Evolutionary conservation across 1,139 yeast genomes (phyloP), one percentile per base, ranked within the genome.

Genomic region (Saccharomycopsis hybrid): DNA sequence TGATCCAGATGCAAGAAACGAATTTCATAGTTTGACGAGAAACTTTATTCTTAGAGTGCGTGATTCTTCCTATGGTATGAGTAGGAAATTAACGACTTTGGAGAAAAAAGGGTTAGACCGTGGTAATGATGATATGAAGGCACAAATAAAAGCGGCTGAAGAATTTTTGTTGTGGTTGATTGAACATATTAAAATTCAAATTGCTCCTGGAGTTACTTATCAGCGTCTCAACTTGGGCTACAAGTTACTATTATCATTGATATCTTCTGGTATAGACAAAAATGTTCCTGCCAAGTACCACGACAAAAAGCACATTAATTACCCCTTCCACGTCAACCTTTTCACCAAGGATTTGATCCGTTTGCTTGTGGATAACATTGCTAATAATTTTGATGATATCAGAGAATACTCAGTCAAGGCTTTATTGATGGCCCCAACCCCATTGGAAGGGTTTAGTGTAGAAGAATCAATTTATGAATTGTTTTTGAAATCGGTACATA

Each of bases 321-420:
- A 65, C 56, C 80, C 84, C 1, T 81, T 75, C 56, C 56, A 66
- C 4, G 57, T 80, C 1, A 59, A 66, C 1, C 60, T 84, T 2
- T 79, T 71, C 56, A 57, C 57, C 30, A 52, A 55, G 0, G 59
- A 62, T 1, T 56, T 78, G 8, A 61, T 76, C 1, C 67, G 80
- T 42, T 60, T 78, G 11, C 63, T 88, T 43, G 65, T 85, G 29
- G 83, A 82, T 57, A 78, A 78, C 49, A 68, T 86, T 24, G 69
- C 80, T 44, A 84, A 83, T 60, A 82, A 83, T 53, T 89, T 80
- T 62, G 89, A 85, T 52, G 96, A 87, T 60, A 74, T 88, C 8
- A 72, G 97, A 54, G 71, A 72, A 1, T 57, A 63, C 11, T 71
- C 89, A 3, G 73, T 74, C 1, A 59, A 63, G 2, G 58, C 82